phyloP scores from a whole-genome alignment of 2,329 filamentous ascomycete species.

The Botrytis cinerea region DNA sequence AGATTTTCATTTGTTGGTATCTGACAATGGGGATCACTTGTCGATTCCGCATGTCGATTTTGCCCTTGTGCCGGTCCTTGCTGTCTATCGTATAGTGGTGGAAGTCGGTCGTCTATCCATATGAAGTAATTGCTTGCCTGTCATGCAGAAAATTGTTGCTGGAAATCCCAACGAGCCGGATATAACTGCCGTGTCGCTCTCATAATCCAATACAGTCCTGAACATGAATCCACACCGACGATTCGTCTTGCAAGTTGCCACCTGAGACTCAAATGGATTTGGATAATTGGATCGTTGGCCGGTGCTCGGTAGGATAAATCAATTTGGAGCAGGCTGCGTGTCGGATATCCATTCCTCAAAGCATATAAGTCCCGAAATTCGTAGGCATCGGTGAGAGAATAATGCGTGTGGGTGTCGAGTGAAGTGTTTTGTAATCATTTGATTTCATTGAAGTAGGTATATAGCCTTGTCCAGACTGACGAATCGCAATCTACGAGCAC shows the following conservation, averaged over 20 bases:
- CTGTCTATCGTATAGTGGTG: background rate
- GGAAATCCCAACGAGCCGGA: background rate
- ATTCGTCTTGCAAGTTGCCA: constrained; percentile 1
- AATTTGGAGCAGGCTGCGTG: background rate
- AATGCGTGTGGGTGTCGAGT: background rate
- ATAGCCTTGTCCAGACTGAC: background rate
- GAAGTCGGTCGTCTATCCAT: background rate
- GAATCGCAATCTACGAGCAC: background rate
- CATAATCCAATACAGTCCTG: background rate
- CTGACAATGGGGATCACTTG: background rate
- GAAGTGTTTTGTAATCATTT: background rate
- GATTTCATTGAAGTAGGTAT: background rate
- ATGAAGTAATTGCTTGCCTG: constrained; percentile 1
- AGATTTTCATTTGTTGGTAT: background rate
- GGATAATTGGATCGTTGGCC: background rate
- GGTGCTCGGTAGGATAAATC: background rate
- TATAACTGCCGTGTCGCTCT: background rate
- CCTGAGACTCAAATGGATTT: background rate
- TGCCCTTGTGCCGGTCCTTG: background rate
- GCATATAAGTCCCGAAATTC: background rate
- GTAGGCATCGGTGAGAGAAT: background rate
- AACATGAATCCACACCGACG: constrained; percentile 8
- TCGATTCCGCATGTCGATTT: background rate
- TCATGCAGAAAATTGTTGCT: background rate
- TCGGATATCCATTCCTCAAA: background rate